Base-by-base conservation (phyloP, 495 filamentous ascomycete genomes). In the Podospora appendiculata region DNA sequence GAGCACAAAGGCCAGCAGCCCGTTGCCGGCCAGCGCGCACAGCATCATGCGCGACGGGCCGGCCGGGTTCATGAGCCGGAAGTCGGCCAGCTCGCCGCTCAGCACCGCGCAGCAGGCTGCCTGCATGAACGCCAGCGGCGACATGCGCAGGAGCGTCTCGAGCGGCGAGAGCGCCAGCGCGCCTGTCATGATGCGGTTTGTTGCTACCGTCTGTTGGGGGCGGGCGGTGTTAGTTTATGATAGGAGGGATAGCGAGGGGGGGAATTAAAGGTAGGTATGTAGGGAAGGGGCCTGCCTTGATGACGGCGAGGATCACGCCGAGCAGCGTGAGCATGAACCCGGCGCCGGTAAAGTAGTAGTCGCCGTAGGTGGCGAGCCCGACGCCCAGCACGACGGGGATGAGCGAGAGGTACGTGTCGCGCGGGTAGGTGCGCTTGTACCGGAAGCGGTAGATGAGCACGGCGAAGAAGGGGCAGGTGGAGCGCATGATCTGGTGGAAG, bases 401-500 rank as follows among this genome's bases (percentile, higher is more conserved):
- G 8, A 83, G 70, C 6, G 79, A 76, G 17, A 80, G 63, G 62
- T 82, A 82, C 17, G 77, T 80, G 6, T 65, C 58, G 39, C 47
- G 66, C 18, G 69, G 66, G 56, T 82, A 82, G 39, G 62, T 63
- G 25, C 74, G 68, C 52, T 60, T 55, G 58, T 74, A 80, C 35
- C 65, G 65, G 43, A 78, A 25, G 35, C 75, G 73, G 63, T 78
- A 80, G 60, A 82, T 80, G 41, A 74, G 54, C 56, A 81, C 75
- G 19, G 78, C 77, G 58, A 78, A 75, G 53, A 79, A 58, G 16
- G 79, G 79, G 33, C 65, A 73, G 10, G 76, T 80, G 17, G 80
- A 77, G 34, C 79, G 78, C 59, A 81, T 70, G 50, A 80, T 78
- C 55, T 82, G 79, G 58, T 81, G 79, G 62, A 82, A 81, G 11